These are phyloP conservation scores for Cyberlindnera galapagoensis DNA, from an alignment of 805 yeast genomes.

Conservation along the genomic window DNA sequence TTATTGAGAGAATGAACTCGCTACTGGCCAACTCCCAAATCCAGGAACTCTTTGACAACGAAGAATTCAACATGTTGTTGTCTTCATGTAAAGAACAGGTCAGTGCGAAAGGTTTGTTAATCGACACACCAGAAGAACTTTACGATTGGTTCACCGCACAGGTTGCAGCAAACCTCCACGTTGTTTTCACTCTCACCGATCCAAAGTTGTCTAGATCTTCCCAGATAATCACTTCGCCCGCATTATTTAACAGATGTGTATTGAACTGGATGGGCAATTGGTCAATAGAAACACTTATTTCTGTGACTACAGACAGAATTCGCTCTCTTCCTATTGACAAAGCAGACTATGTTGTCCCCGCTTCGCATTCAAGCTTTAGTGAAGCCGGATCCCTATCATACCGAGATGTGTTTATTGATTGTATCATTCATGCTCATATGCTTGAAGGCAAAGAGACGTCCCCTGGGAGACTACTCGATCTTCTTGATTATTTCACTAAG, in stretches of 20 bases:
- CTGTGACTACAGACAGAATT: slow-evolving; percentile 41
- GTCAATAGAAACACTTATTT: slow-evolving; percentile 43
- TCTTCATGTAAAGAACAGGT: slow-evolving; percentile 50
- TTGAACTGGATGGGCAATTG: slow-evolving; percentile 87
- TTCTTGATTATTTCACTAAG: slow-evolving; percentile 38
- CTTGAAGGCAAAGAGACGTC: slow-evolving; percentile 17
- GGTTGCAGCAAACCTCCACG: slow-evolving; percentile 69
- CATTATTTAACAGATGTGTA: slow-evolving; percentile 84
- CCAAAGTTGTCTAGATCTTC: slow-evolving; percentile 31
- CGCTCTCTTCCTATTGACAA: slow-evolving; percentile 47
- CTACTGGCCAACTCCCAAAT: slow-evolving; percentile 89
- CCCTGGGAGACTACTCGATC: slow-evolving; percentile 53
- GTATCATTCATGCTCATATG: slow-evolving; percentile 42
- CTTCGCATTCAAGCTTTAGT: slow-evolving; percentile 9
- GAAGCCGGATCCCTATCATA: slow-evolving; percentile 18
- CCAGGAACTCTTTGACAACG: slow-evolving; percentile 82
- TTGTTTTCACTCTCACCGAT: slow-evolving; percentile 68
- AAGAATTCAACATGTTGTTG: slow-evolving; percentile 51
- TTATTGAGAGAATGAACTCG: slow-evolving; percentile 87
- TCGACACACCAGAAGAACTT: slow-evolving; percentile 65
- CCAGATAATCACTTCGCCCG: slow-evolving; percentile 70
- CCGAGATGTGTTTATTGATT: slow-evolving; percentile 41
- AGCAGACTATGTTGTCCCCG: slow-evolving; percentile 34
- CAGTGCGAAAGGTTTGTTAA: slow-evolving; percentile 49
- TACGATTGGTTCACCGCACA: slow-evolving; percentile 69